phyloP scores from a whole-genome alignment of 495 filamentous ascomycete genomes.

The Cercophora samala region DNA sequence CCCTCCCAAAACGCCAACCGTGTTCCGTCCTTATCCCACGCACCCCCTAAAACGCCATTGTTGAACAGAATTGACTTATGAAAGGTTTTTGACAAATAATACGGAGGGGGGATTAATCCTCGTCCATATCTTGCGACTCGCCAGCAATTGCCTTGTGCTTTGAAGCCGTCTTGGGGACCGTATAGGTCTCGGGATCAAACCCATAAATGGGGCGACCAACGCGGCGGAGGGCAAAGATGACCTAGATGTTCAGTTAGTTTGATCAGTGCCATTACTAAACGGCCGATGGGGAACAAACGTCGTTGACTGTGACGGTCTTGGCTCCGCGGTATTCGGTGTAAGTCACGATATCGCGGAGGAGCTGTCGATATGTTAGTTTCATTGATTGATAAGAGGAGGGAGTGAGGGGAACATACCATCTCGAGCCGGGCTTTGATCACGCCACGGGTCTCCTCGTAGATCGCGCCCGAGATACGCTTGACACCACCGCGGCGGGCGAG shows the following conservation, averaged over 20 bases:
- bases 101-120: too few species aligned
- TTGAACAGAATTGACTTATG: too few species aligned
- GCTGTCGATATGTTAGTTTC: slow-evolving; percentile 40
- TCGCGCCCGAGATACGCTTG: slow-evolving; percentile 61
- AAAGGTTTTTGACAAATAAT: neutral
- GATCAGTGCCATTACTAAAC: neutral
- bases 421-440: slow-evolving; percentile 53
- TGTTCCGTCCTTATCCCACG: too few species aligned
- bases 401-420: slow-evolving; percentile 39
- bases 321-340: slow-evolving; percentile 50
- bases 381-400: neutral
- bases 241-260: slow-evolving; percentile 40
- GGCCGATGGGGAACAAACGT: slow-evolving; percentile 49
- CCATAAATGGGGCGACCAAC: slow-evolving; percentile 50
- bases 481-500: slow-evolving; percentile 77
- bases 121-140: neutral
- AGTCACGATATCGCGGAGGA: slow-evolving; percentile 49
- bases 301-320: slow-evolving; percentile 62
- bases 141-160: neutral
- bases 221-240: slow-evolving; percentile 56
- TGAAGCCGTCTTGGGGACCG: neutral
- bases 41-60: too few species aligned
- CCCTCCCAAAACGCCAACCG: too few species aligned
- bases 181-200: slow-evolving; percentile 40
- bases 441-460: slow-evolving; percentile 68